phyloP scores from a whole-genome alignment of 768 basidiomycete species.

The Phylloporus scabripes region DNA sequence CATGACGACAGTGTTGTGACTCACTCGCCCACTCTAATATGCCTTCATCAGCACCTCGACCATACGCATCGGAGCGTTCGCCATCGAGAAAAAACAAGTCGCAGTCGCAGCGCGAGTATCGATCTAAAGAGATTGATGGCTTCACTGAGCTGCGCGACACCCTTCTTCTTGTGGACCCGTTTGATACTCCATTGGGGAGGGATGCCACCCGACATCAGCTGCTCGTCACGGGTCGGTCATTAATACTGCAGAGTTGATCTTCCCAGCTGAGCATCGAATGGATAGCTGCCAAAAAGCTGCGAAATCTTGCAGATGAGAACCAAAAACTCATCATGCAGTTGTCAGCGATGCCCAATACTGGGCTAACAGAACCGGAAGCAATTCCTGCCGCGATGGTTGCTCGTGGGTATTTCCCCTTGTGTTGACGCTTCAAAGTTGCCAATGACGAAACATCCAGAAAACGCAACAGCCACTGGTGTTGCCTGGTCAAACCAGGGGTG shows the following conservation, averaged over 20 bases:
- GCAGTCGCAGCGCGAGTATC: constrained; percentile 28
- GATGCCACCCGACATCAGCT: constrained; percentile 29
- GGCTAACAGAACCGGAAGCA: neutral
- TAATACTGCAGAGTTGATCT: neutral
- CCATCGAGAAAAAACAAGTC: constrained; percentile 19
- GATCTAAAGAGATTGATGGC: constrained; percentile 27
- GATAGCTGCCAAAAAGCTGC: constrained; percentile 47
- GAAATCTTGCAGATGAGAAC: constrained; percentile 22
- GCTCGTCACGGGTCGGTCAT: constrained; percentile 19
- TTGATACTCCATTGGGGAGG: constrained; percentile 20
- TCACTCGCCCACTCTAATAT: constrained; percentile 12
- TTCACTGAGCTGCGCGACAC: constrained; percentile 28
- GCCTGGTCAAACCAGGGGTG: constrained; percentile 7
- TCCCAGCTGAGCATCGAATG: constrained; percentile 3
- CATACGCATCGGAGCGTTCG: neutral
- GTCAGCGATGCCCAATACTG: constrained; percentile 10
- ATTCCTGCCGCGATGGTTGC: neutral
- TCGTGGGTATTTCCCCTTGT: constrained; percentile 9
- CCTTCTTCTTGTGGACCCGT: constrained; percentile 22
- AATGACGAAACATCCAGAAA: constrained; percentile 7
- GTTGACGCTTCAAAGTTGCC: neutral
- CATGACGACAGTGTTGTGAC: constrained; percentile 2
- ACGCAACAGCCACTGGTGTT: neutral
- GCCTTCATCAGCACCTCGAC: constrained; percentile 12
- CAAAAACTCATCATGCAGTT: constrained; percentile 13